Percentiles rank a stretch among this genome's conserved stretches.
Evolutionary conservation across 495 filamentous ascomycete species (phyloP).

Genomic region (Penicillium fimorum): DNA sequence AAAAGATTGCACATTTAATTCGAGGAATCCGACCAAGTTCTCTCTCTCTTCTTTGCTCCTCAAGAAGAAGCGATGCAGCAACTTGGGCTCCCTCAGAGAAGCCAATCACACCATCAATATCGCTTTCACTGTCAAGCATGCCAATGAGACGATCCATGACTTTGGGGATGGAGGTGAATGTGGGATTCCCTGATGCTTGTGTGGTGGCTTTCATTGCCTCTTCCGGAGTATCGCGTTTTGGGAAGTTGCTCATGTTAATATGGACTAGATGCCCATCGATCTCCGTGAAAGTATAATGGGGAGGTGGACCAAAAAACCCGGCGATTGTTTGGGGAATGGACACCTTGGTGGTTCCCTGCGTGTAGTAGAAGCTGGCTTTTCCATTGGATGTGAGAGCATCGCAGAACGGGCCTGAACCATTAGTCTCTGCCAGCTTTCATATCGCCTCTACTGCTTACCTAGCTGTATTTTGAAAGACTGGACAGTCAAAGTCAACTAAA

Average conservation of each 20-base stretch:
- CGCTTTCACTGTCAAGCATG: conserved; percentile 33
- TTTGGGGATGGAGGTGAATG: conserved; percentile 7
- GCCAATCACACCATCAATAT: conserved; percentile 47
- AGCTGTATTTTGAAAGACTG: conserved; percentile 29
- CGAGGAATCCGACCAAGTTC: conserved; percentile 37
- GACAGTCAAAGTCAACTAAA: background rate
- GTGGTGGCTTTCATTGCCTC: conserved; percentile 16
- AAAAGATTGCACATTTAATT: conserved; percentile 57
- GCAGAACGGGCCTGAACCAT: conserved; percentile 22
- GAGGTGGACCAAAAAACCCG: conserved; percentile 33
- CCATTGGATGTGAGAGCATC: conserved; percentile 17
- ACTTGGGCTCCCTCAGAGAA: conserved; percentile 63
- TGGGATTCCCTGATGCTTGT: conserved; percentile 13
- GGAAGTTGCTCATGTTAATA: conserved; percentile 23
- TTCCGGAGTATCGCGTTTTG: conserved; percentile 25
- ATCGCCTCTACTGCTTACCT: conserved; percentile 17
- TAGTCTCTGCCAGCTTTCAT: background rate
- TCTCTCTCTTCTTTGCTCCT: conserved; percentile 42
- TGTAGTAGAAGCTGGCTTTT: conserved; percentile 24
- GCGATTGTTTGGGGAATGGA: conserved; percentile 14
- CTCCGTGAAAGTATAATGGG: conserved; percentile 25
- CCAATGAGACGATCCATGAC: conserved; percentile 22
- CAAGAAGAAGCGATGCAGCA: conserved; percentile 52
- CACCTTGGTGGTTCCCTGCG: conserved; percentile 25
- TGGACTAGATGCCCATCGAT: conserved; percentile 10